Base-by-base conservation (phyloP, 257 asterid species). In the Haberlea rhodopensis region DNA sequence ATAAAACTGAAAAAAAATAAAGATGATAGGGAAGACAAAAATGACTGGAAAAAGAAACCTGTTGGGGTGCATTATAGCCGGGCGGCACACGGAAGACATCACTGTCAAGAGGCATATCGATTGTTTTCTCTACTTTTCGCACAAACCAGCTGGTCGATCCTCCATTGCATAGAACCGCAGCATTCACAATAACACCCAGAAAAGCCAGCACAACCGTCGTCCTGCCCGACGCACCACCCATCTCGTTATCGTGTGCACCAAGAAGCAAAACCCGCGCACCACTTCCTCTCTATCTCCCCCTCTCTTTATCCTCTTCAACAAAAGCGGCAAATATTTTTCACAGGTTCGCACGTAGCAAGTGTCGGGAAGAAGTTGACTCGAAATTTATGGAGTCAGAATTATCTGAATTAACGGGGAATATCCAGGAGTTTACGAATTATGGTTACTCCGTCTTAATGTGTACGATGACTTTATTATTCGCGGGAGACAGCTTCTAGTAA, bases 31-130 rank as follows among this genome's bases (percentile, higher is more conserved):
- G n/a, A n/a, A n/a, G n/a, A n/a, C n/a, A n/a, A n/a, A n/a, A n/a
- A n/a, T n/a, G n/a, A n/a, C n/a, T 3, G 13, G 9, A 15, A 20
- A 8, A 46, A 11, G 10, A 34, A 2, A 92, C 97, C 95, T 89
- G 98, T 74, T 89, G 96, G 57, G 98, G 98, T 43, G 95, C 95
- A 79, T 91, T 91, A 71, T 84, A 74, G 75, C 97, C 97, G 27
- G 80, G 81, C 75, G 98, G 98, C 22, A 75, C 80, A 27, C 72
- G 34, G 79, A 91, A 91, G 23, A 89, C 98, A 59, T 89, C 98
- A 45, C 95, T 85, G 2, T 87, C 84, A 2, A 89, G 76, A 8
- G 96, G 91, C 95, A 91, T 87, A 77, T 89, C 96, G 0, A 58
- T 58, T 19, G 79, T 75, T 63, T 79, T 77, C 77, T 82, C 84